Base-by-base conservation (phyloP, 1,139 yeast species). In the Wickerhamomyces sp. region DNA sequence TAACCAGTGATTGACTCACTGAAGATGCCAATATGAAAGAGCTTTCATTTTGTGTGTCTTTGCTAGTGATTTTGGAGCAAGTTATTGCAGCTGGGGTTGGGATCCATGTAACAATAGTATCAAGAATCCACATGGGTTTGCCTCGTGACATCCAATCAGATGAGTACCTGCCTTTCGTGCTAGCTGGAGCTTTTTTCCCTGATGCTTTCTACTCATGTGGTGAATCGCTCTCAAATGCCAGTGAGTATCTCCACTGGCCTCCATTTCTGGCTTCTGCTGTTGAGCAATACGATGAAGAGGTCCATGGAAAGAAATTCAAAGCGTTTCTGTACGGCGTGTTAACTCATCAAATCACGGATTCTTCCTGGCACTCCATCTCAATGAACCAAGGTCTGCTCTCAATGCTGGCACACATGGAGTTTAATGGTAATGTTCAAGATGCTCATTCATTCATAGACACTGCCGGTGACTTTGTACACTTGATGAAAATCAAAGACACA, bases 211-310 rank as follows among this genome's bases (percentile, higher is more conserved):
- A 79, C 54, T 64, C 70, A 22, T 79, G 85, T 53, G 59, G 74
- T 42, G 52, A 53, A 12, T 50, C 59, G 35, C 41, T 36, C 25
- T 63, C 72, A 5, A 69, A 70, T 6, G 73, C 71, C 4, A 80
- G 82, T 3, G 86, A 79, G 54, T 70, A 61, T 28, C 65, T 79
- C 1, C 85, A 79, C 51, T 79, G 86, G 85, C 83, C 85, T 2
- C 78, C 78, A 2, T 78, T 78, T 49, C 49, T 78, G 24, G 57
- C 61, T 10, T 56, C 56, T 2, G 74, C 78, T 0, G 69, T 68
- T 13, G 51, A 57, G 18, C 62, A 63, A 46, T 72, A 67, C 13
- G 13, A 24, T 24, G 27, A 21, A 21, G 10, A 24, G 27, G 14
- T 24, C 13, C 13, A 24, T 7, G 27, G 13, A 6, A 24, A 24